phyloP scores from a whole-genome alignment of 2,329 filamentous ascomycete genomes.

The Cryphonectria radicalis region DNA sequence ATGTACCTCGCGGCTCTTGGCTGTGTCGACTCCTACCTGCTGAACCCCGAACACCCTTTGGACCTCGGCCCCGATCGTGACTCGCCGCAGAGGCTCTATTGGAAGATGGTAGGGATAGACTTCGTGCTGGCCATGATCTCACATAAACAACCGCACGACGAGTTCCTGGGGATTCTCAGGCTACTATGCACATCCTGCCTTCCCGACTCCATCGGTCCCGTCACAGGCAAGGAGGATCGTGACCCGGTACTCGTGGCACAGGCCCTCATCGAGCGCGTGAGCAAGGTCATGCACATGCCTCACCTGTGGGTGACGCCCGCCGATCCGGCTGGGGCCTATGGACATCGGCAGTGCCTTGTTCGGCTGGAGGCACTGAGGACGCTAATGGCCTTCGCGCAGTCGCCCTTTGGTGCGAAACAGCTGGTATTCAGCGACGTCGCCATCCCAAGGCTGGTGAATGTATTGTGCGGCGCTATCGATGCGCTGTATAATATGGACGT shows the following conservation, averaged over 20 bases:
- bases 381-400: constrained; percentile 63
- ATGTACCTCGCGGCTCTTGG: constrained; percentile 67
- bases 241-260: constrained; percentile 49
- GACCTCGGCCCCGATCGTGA: constrained; percentile 29
- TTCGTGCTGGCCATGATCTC: constrained; percentile 71
- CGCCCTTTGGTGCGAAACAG: constrained; percentile 65
- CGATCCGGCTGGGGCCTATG: constrained; percentile 31
- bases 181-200: constrained; percentile 71
- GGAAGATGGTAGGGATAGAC: constrained; percentile 68
- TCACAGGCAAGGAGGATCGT: constrained; percentile 48
- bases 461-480: constrained; percentile 68
- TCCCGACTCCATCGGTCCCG: constrained; percentile 67
- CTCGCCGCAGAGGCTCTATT: constrained; percentile 57
- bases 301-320: constrained; percentile 48
- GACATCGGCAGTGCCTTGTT: constrained; percentile 47
- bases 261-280: constrained; percentile 64
- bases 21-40: constrained; percentile 43
- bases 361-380: constrained; percentile 55
- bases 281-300: constrained; percentile 63
- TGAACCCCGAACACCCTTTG: constrained; percentile 26
- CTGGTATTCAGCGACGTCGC: constrained; percentile 71
- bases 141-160: constrained; percentile 64
- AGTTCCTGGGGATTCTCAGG: constrained; percentile 67
- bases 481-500: constrained; percentile 70
- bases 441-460: constrained; percentile 75